Percentiles rank a stretch among this genome's conserved stretches.
Conservation (phyloP, 306 rosid species). For the Dalbergia cultrata region DNA sequence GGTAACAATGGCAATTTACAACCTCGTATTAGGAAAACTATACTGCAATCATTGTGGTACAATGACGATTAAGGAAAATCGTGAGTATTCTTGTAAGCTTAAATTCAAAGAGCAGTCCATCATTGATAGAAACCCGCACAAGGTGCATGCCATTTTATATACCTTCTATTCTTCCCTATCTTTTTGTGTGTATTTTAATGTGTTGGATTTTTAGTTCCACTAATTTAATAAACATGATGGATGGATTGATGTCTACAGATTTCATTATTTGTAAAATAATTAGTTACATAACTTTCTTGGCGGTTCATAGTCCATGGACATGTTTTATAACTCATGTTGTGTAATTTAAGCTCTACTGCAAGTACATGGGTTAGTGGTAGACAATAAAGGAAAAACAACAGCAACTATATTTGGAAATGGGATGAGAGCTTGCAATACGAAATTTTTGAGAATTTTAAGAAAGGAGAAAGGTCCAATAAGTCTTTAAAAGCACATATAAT, state of each 20-base stretch:
- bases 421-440: conserved; percentile 72
- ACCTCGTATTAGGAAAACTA: conserved; percentile 79
- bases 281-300: background rate
- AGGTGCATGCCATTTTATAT: conserved; percentile 52
- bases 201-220: background rate
- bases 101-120: conserved; percentile 85
- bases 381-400: conserved; percentile 64
- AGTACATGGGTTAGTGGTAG: conserved; percentile 79
- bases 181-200: background rate
- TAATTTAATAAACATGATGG: background rate
- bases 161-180: background rate
- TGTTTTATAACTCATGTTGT: conserved; percentile 25
- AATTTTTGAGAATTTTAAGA: conserved; percentile 57
- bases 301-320: background rate
- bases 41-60: conserved; percentile 85
- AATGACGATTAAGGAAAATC: conserved; percentile 74
- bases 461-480: conserved; percentile 60
- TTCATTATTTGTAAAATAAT: background rate
- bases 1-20: conserved; percentile 88
- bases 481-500: conserved; percentile 59
- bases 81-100: conserved; percentile 68
- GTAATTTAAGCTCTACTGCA: conserved; percentile 46
- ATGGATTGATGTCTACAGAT: background rate
- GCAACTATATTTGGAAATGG: conserved; percentile 75
- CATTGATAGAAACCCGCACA: conserved; percentile 77